Evolutionary conservation across 129 eudicot genomes (phyloP).

Genomic region (Lactuca saligna): DNA sequence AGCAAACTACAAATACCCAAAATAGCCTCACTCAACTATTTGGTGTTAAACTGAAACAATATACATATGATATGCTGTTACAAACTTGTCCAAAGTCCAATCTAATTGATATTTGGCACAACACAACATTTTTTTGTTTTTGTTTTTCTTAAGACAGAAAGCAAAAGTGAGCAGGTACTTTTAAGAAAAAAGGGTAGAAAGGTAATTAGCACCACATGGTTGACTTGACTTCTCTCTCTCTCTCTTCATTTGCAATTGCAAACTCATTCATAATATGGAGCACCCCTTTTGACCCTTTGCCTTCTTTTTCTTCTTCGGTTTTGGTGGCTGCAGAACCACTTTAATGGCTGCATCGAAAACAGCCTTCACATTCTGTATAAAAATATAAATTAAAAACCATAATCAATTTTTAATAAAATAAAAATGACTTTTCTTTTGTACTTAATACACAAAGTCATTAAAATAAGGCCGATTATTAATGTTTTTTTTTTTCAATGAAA

Average conservation of each 20-base stretch:
- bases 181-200: conserved; percentile 19
- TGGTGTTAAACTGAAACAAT: conserved; percentile 24
- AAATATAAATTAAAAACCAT: background rate
- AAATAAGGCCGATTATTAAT: too few species aligned
- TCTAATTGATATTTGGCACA: conserved; percentile 21
- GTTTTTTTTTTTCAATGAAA: background rate
- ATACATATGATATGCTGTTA: conserved; percentile 26
- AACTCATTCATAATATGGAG: conserved; percentile 42
- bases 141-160: conserved; percentile 28
- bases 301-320: conserved; percentile 94
- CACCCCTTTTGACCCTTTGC: conserved; percentile 83
- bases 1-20: conserved; percentile 38
- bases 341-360: conserved; percentile 95
- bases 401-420: background rate
- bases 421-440: too few species aligned
- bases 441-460: too few species aligned
- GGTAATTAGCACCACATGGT: conserved; percentile 33
- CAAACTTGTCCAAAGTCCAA: conserved; percentile 35
- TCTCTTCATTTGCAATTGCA: background rate
- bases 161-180: conserved; percentile 35
- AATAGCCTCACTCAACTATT: conserved; percentile 27
- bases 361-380: conserved; percentile 83
- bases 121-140: conserved; percentile 13
- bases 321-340: conserved; percentile 95
- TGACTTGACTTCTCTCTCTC: conserved; percentile 8